Conservation (phyloP, 2,329 filamentous ascomycete genomes). For the Ophiocordyceps camponoti-saundersi region DNA sequence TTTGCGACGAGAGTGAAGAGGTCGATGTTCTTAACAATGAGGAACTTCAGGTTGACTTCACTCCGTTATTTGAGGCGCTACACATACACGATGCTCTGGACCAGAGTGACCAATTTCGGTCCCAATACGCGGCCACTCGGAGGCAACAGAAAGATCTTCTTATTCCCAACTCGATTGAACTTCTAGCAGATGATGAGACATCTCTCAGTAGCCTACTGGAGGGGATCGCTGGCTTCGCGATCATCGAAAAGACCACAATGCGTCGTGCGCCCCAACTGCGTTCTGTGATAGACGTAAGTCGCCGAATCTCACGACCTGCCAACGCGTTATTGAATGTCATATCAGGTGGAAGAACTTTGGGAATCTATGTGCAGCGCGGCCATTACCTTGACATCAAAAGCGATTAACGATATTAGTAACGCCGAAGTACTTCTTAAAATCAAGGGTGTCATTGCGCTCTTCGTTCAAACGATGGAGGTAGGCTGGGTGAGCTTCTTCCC, state of each 20-base stretch:
- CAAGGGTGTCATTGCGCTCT: conserved; percentile 81
- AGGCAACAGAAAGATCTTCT: conserved; percentile 83
- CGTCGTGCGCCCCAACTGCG: conserved; percentile 69
- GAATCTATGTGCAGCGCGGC: conserved; percentile 90
- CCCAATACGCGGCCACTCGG: conserved; percentile 83
- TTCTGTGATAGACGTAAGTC: conserved; percentile 59
- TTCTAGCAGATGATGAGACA: conserved; percentile 68
- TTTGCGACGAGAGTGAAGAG: conserved; percentile 88
- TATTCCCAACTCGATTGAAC: conserved; percentile 56
- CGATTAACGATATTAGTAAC: conserved; percentile 64
- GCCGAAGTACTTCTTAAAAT: conserved; percentile 86
- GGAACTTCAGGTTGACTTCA: conserved; percentile 86
- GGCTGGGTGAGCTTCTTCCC: conserved; percentile 6
- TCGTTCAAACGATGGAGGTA: conserved; percentile 97
- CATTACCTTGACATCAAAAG: conserved; percentile 65
- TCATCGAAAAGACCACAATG: conserved; percentile 91
- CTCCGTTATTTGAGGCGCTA: conserved; percentile 80
- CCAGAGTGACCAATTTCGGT: conserved; percentile 77
- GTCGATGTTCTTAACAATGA: conserved; percentile 94
- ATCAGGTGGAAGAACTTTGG: conserved; percentile 88
- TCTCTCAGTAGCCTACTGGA: conserved; percentile 83
- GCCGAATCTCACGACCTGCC: background rate
- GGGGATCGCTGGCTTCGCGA: conserved; percentile 88
- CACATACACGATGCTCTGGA: conserved; percentile 94
- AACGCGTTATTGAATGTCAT: background rate